phyloP scores from a whole-genome alignment of 2,329 filamentous ascomycete genomes.

The Xylaria sp. region DNA sequence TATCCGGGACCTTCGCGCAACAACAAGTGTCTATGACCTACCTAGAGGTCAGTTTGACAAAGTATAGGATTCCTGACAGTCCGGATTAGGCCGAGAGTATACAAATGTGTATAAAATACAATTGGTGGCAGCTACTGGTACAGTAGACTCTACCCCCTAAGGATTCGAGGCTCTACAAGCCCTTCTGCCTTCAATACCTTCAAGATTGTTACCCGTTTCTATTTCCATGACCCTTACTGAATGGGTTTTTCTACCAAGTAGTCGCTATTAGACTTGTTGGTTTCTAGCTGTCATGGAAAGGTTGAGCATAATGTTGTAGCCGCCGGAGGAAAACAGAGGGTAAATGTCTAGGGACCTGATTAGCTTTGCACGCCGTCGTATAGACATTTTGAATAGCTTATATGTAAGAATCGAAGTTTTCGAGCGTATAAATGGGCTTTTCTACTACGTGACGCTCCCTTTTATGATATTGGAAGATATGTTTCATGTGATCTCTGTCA shows the following conservation, averaged over 20 bases:
- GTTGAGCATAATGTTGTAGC: not conserved
- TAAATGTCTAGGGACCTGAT: not conserved
- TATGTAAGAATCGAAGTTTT: not conserved
- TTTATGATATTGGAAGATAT: not conserved
- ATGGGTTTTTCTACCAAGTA: not conserved
- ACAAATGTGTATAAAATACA: no score
- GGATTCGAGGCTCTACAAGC: not conserved
- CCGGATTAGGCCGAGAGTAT: no score
- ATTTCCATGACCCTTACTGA: not conserved
- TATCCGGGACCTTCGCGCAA: not conserved
- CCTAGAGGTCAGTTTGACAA: not conserved
- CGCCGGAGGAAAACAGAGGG: not conserved
- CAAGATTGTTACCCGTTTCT: not conserved
- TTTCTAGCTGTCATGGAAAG: not conserved
- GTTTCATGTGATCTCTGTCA: not conserved
- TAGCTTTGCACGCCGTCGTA: not conserved
- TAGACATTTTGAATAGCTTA: not conserved
- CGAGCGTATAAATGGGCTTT: not conserved
- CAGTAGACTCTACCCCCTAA: not conserved
- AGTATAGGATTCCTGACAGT: not conserved
- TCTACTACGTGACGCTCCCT: not conserved
- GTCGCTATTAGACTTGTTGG: no score
- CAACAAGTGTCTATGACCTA: not conserved
- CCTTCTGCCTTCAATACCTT: not conserved
- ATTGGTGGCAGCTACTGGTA: not conserved